Conservation (phyloP, 2,329 filamentous ascomycete species). For the Aspergillus texensis region DNA sequence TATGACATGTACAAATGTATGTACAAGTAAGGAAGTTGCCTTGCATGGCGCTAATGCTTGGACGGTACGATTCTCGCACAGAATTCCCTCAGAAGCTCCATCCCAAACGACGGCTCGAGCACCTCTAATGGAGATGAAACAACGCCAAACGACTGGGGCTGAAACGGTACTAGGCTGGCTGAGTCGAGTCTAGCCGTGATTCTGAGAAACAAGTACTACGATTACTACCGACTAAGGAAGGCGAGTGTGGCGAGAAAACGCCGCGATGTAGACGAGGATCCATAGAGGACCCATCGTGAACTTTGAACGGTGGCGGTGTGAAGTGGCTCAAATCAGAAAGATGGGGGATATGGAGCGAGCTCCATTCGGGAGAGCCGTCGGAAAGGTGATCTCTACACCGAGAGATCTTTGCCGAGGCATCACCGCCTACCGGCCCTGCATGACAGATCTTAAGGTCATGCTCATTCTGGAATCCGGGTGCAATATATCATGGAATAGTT, state of each 20-base stretch:
- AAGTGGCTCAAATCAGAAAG: not conserved
- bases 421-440: conserved; percentile 11
- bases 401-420: conserved; percentile 6
- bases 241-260: not conserved
- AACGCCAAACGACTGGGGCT: not conserved
- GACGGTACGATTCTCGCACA: not conserved
- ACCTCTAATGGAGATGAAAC: conserved; percentile 1
- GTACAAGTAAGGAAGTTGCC: conserved; percentile 10
- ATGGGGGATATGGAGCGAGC: not conserved
- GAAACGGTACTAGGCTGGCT: not conserved
- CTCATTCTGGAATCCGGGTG: not conserved
- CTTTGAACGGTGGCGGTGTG: conserved; percentile 7
- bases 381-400: not conserved
- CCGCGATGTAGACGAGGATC: not conserved
- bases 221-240: conserved; percentile 1
- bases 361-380: not conserved
- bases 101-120: not conserved
- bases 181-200: not conserved
- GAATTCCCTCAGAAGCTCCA: conserved; percentile 1
- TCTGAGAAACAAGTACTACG: not conserved
- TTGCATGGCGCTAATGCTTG: conserved; percentile 16
- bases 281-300: conserved; percentile 3
- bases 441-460: conserved; percentile 4
- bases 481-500: conserved; percentile 9
- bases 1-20: conserved; percentile 10